Base-by-base conservation (phyloP, 176 grass and related monocot species). In the Ensete ventricosum region DNA sequence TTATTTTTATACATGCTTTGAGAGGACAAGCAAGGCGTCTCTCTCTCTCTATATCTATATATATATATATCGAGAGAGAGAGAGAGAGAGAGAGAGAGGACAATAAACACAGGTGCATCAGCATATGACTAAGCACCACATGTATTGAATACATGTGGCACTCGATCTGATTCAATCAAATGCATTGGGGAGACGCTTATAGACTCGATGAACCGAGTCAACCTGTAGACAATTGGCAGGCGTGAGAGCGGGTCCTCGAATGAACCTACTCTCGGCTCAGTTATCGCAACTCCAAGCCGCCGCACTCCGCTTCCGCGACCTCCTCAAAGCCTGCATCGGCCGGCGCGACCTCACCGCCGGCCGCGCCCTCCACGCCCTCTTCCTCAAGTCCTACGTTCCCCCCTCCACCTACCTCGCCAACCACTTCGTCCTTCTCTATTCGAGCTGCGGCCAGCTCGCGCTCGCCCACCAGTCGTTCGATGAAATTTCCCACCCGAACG, bases 351-450 rank as follows among this genome's bases (percentile, higher is more conserved):
- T 86, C 24, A 4, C 50, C 76, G 50, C 48, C 21, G 84, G 84
- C 71, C 13, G 71, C n/a, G 76, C 80, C 19, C 84, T 86, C 49
- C 84, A 86, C 55, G 80, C 75, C 53, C 84, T 52, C 25, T 86
- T 75, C 62, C 52, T 67, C 63, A 86, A 86, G 79, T 73, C 79
- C 48, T 14, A 54, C 63, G 75, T 86, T 13, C 76, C 68, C 14
- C 78, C 21, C 22, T 80, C 69, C 57, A 73, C 69, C 78, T 80
- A 80, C 48, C 48, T 80, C 20, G 27, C 78, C 68, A 80, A 80
- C 69, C 78, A 80, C 55, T 52, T 80, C 48, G 19, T 80, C 54
- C 68, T 80, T 14, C 69, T 80, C 3, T 80, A 80, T 21, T 73
- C 78, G 8, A 49, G 73, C 55, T 80, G 78, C 20, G 69, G 78